phyloP scores from a whole-genome alignment of 2,329 filamentous ascomycete species.

The Xylariales sp. region DNA sequence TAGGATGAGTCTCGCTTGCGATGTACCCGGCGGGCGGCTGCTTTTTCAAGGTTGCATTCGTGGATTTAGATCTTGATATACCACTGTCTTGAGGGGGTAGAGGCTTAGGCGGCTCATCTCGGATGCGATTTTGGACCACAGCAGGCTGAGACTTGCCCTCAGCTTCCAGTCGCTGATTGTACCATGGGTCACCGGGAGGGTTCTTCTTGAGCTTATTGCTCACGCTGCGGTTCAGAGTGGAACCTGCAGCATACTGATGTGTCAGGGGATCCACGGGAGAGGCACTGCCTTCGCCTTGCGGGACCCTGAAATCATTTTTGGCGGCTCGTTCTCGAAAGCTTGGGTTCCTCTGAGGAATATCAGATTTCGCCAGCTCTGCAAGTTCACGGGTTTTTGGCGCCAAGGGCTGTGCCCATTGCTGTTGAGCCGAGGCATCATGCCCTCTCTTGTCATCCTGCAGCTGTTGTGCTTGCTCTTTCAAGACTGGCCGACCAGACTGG shows the following conservation, averaged over 20 bases:
- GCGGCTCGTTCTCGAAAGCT: conserved; percentile 58
- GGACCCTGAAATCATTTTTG: conserved; percentile 34
- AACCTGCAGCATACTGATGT: conserved; percentile 23
- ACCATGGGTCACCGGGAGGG: conserved; percentile 48
- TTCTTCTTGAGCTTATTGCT: conserved; percentile 58
- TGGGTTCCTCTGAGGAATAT: conserved; percentile 47
- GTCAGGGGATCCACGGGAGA: conserved; percentile 20
- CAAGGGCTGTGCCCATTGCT: conserved; percentile 21
- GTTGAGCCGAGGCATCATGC: conserved; percentile 21
- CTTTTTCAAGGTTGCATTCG: conserved; percentile 9
- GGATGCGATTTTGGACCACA: conserved; percentile 1
- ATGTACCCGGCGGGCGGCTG: conserved; percentile 12
- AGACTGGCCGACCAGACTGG: conserved; percentile 19
- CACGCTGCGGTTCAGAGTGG: conserved; percentile 39
- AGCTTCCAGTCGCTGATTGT: conserved; percentile 35
- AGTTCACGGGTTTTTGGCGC: conserved; percentile 18
- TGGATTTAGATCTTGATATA: conserved; percentile 2
- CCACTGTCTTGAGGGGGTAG: not conserved
- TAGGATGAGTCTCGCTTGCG: conserved; percentile 15
- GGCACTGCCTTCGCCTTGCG: conserved; percentile 21
- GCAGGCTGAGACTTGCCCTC: conserved; percentile 29
- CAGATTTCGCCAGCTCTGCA: conserved; percentile 19
- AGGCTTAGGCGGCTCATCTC: conserved; percentile 8
- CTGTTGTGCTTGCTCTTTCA: conserved; percentile 23
- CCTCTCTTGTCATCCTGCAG: conserved; percentile 24